Evolutionary conservation across 768 basidiomycete genomes (phyloP).

Genomic region (Clavaria fumosa): DNA sequence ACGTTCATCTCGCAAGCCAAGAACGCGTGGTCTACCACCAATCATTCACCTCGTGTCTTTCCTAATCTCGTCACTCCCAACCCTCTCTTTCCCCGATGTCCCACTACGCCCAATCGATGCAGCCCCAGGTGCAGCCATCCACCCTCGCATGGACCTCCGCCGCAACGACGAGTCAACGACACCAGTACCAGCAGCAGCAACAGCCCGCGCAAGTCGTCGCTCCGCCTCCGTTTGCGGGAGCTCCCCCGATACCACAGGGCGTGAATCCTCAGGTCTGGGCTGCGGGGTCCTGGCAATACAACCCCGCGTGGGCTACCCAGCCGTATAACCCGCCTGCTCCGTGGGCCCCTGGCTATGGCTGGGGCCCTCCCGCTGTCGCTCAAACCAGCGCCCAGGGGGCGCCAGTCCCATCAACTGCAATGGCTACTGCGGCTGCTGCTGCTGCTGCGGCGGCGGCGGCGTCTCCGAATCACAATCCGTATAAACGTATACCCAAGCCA

Average conservation of each 20-base stretch:
- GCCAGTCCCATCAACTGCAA: constrained; percentile 13
- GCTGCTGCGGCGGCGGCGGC: constrained; percentile 14
- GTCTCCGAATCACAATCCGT: constrained; percentile 33
- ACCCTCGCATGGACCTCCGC: too few relatives aligned
- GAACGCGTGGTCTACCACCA: too few relatives aligned
- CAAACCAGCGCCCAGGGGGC: constrained; percentile 9
- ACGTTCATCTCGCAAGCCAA: too few relatives aligned
- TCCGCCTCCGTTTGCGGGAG: constrained; percentile 27
- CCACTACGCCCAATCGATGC: too few relatives aligned
- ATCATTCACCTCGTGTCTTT: too few relatives aligned
- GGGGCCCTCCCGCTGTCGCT: constrained; percentile 13
- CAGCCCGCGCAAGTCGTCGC: too few relatives aligned
- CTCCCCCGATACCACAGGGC: constrained; percentile 42
- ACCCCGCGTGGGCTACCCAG: constrained; percentile 25
- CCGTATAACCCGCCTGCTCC: constrained; percentile 14
- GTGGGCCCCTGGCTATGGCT: constrained; percentile 29
- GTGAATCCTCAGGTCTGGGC: constrained; percentile 35
- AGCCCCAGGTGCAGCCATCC: too few relatives aligned
- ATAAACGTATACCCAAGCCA: constrained; percentile 44
- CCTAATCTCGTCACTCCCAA: too few relatives aligned
- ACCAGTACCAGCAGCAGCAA: too few relatives aligned
- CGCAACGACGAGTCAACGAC: too few relatives aligned
- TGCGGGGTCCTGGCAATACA: constrained; percentile 36
- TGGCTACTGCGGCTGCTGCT: constrained; percentile 13
- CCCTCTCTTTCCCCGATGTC: too few relatives aligned